Base-by-base conservation (phyloP, 805 yeast genomes). In the Zygoascus bituminiphila region DNA sequence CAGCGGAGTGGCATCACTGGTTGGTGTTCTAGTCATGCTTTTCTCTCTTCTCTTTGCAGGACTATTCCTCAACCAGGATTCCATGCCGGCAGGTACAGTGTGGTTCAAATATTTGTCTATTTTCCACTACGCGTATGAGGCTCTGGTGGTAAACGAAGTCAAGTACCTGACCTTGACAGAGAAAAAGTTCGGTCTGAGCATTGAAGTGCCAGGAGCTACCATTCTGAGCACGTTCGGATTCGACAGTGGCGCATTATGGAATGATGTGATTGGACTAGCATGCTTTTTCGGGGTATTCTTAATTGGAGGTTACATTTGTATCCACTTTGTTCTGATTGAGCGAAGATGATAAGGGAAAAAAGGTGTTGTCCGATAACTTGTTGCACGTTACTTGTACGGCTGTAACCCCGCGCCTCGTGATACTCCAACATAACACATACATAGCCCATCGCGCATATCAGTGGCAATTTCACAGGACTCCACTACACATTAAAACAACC, bases 181-280 rank as follows among this genome's bases (percentile, higher is more conserved):
- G 62, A 82, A 79, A 62, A 93, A 93, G 66, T 91, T 83, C 60
- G 98, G 98, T 0, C 74, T 93, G 39, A 84, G 89, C 41, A 91
- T 93, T 57, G 96, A 88, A 65, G 94, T 93, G 14, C 98, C 98
- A 0, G 98, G 98, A 9, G 98, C 98, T 1, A 94, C 95, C 1
- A 93, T 93, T 48, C 73, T 93, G 57, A 85, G 95, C 56, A 88
- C 98, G 0, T 93, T 93, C 70, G 98, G 98, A 0, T 93, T 93
- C 64, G 77, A 86, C 55, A 91, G 87, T 12, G 78, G 81, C 21
- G 93, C 89, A 1, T 76, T 85, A 47, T 66, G 77, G 65, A 70
- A 71, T 31, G 98, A 93, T 63, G 73, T 82, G 24, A 62, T 73
- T 29, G 77, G 77, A 51, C 71, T 93, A 45, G 69, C 70, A 0